Conservation (phyloP, 345 rosid species). For the Streptanthus diversifolius region DNA sequence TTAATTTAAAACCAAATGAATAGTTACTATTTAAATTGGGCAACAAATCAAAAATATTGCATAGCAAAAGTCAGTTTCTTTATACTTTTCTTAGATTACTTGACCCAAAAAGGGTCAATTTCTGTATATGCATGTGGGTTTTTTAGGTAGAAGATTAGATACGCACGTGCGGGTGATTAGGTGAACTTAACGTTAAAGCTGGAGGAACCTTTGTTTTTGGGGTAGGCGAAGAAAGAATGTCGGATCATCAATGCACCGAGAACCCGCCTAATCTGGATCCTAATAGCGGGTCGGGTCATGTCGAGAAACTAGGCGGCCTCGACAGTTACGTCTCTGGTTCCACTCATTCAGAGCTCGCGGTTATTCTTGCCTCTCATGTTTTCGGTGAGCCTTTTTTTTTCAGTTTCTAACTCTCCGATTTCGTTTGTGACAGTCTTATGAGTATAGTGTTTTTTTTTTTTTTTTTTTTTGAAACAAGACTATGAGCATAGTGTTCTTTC, state of each 20-base stretch:
- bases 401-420: not conserved
- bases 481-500: not conserved
- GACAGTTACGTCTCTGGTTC: slow-evolving; percentile 59
- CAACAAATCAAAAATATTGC: too few species aligned
- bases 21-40: too few species aligned
- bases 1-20: too few species aligned
- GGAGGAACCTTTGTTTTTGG: not conserved
- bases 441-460: not conserved
- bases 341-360: slow-evolving; percentile 47
- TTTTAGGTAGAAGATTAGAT: not conserved
- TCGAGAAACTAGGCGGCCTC: slow-evolving; percentile 58
- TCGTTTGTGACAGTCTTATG: not conserved
- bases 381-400: slow-evolving; percentile 42
- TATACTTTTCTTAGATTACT: too few species aligned
- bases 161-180: not conserved
- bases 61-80: too few species aligned
- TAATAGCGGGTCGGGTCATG: slow-evolving; percentile 53
- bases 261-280: slow-evolving; percentile 64
- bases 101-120: too few species aligned
- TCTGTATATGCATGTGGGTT: not conserved
- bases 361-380: slow-evolving; percentile 63
- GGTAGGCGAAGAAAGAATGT: slow-evolving; percentile 38
- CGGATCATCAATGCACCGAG: slow-evolving; percentile 52
- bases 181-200: not conserved
- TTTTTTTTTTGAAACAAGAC: too few species aligned